phyloP scores from a whole-genome alignment of 2,329 filamentous ascomycete species.

The Pyricularia pennisetigena region DNA sequence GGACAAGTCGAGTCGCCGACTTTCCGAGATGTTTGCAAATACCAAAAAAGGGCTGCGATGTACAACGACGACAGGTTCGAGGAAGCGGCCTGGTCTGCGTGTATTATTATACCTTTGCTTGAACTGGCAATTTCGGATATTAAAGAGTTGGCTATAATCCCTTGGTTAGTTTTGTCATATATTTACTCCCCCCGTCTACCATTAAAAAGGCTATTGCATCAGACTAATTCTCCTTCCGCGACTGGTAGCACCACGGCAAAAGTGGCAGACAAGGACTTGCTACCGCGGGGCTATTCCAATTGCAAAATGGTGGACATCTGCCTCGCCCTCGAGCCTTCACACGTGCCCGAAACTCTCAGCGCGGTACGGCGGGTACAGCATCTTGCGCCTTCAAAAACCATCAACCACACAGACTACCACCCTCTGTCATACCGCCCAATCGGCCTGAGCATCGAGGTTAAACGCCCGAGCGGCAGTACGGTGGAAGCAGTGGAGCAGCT shows the following conservation, averaged over 20 bases:
- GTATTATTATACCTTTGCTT: too few species aligned
- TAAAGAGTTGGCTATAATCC: too few species aligned
- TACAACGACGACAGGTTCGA: too few species aligned
- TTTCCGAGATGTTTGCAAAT: too few species aligned
- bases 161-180: too few species aligned
- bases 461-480: neutral
- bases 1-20: too few species aligned
- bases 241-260: neutral
- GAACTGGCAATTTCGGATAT: too few species aligned
- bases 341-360: neutral
- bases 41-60: too few species aligned
- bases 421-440: neutral
- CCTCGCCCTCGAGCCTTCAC: neutral
- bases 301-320: slow-evolving; percentile 1
- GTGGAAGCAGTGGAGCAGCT: neutral
- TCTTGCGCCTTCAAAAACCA: neutral
- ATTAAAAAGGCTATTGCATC: too few species aligned
- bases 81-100: too few species aligned
- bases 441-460: neutral
- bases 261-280: neutral
- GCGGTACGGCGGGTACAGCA: neutral
- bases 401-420: neutral
- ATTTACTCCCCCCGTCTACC: too few species aligned
- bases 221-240: too few species aligned
- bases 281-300: neutral